Percentiles rank a stretch among this genome's conserved stretches.
These are phyloP conservation scores for Mortierella sp. DNA, from an alignment of 371 early-diverging fungal species.

Conservation along the genomic window DNA sequence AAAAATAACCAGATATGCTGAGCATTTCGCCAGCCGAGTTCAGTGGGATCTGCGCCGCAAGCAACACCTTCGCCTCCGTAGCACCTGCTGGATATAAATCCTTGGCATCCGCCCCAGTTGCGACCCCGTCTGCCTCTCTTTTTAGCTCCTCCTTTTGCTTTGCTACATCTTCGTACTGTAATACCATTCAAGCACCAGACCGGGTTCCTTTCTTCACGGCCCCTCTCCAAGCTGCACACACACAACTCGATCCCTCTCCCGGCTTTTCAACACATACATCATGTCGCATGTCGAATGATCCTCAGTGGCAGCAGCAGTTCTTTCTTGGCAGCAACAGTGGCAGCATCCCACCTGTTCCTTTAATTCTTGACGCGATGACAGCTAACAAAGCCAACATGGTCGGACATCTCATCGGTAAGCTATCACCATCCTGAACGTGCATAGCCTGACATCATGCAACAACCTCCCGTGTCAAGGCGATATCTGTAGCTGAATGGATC, in stretches of 20 bases:
- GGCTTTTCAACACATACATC: background rate
- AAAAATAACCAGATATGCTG: background rate
- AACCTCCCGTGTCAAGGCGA: too few species aligned
- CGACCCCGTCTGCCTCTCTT: too few species aligned
- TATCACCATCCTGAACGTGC: too few species aligned
- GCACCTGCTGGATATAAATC: slow-evolving; percentile 2
- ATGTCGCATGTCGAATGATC: too few species aligned
- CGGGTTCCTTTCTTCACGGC: too few species aligned
- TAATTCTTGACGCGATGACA: slow-evolving; percentile 34
- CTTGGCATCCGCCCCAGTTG: slow-evolving; percentile 20
- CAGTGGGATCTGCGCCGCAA: background rate
- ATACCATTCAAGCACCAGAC: too few species aligned
- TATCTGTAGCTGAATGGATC: too few species aligned
- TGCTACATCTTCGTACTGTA: slow-evolving; percentile 18
- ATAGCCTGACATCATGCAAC: too few species aligned
- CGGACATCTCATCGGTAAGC: slow-evolving; percentile 48
- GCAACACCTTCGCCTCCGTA: background rate
- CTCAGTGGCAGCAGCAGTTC: too few species aligned
- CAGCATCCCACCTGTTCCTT: slow-evolving; percentile 19
- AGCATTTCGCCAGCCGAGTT: background rate
- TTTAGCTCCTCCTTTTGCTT: slow-evolving; percentile 23
- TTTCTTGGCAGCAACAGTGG: slow-evolving; percentile 32
- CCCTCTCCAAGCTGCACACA: slow-evolving; percentile 22
- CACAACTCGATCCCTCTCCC: slow-evolving; percentile 3
- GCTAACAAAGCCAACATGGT: slow-evolving; percentile 45